Evolutionary conservation across 176 grass and related monocot genomes (phyloP).

Genomic region (Oryza punctata): DNA sequence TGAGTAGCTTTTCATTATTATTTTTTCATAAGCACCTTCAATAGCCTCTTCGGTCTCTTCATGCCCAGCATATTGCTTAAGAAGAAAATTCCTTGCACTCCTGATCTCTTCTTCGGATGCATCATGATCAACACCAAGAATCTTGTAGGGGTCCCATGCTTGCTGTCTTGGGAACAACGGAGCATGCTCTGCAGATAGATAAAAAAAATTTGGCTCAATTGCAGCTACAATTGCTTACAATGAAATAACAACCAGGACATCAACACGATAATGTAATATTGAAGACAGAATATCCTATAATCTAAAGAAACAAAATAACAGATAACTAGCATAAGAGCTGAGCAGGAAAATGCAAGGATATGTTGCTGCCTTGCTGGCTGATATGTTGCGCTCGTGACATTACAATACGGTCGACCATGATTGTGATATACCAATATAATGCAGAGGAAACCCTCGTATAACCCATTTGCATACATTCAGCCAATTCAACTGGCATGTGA

Average conservation of each 20-base stretch:
- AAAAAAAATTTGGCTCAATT: constrained; percentile 20
- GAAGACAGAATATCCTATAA: not conserved
- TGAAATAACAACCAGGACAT: constrained; percentile 19
- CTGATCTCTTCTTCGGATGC: constrained; percentile 86
- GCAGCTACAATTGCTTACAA: constrained; percentile 5
- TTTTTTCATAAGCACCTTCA: constrained; percentile 93
- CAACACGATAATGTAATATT: not conserved
- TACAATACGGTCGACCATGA: not conserved
- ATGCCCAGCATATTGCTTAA: constrained; percentile 68
- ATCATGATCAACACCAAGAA: constrained; percentile 74
- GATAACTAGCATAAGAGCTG: not conserved
- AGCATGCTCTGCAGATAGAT: constrained; percentile 46
- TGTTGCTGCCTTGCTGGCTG: not conserved
- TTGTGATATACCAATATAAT: not conserved
- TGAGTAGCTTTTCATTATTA: constrained; percentile 78
- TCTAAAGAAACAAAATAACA: not conserved
- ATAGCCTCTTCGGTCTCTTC: constrained; percentile 81
- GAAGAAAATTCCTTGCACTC: constrained; percentile 71
- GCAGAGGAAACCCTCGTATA: not conserved
- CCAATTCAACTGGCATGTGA: not conserved
- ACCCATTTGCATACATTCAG: too few relatives aligned
- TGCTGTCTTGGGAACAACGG: constrained; percentile 63
- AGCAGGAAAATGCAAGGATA: constrained; percentile 1
- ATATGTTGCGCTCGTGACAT: not conserved
- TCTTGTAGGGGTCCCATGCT: constrained; percentile 79